Conservation (phyloP, 2,329 filamentous ascomycete species). For the Colletotrichum gloeosporioides region DNA sequence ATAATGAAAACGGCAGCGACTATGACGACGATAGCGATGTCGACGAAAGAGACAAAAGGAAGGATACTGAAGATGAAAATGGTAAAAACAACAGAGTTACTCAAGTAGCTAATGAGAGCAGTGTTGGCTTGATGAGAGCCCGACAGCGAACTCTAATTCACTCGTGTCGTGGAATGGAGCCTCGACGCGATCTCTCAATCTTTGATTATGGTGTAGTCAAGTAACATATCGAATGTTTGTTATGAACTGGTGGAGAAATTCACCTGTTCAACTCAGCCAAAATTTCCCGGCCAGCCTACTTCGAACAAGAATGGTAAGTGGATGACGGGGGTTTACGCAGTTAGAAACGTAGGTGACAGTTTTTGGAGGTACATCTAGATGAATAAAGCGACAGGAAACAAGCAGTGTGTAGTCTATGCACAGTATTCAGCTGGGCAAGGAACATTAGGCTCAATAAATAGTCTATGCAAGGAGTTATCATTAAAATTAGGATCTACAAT, state of each 20-base stretch:
- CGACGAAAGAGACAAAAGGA: not conserved
- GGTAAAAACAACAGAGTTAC: not conserved
- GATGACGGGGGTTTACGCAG: not conserved
- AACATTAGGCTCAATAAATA: not conserved
- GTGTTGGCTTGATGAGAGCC: not conserved
- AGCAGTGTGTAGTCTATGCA: not conserved
- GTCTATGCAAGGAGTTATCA: not conserved
- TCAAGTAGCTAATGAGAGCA: not conserved
- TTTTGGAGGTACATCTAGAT: fast-evolving
- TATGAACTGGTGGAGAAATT: not conserved
- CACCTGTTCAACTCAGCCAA: not conserved
- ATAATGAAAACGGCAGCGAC: too few species aligned
- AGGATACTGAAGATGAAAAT: not conserved
- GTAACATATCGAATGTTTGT: not conserved
- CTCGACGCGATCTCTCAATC: not conserved
- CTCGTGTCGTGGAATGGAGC: not conserved
- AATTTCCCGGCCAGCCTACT: not conserved
- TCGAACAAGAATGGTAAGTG: not conserved
- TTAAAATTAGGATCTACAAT: not conserved
- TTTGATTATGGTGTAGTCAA: not conserved
- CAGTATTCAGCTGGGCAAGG: not conserved
- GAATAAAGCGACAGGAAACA: not conserved
- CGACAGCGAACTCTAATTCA: not conserved
- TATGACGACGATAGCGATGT: not conserved
- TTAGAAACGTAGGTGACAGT: not conserved